phyloP scores from a whole-genome alignment of 2,329 filamentous ascomycete species.

The Saccharata proteae region DNA sequence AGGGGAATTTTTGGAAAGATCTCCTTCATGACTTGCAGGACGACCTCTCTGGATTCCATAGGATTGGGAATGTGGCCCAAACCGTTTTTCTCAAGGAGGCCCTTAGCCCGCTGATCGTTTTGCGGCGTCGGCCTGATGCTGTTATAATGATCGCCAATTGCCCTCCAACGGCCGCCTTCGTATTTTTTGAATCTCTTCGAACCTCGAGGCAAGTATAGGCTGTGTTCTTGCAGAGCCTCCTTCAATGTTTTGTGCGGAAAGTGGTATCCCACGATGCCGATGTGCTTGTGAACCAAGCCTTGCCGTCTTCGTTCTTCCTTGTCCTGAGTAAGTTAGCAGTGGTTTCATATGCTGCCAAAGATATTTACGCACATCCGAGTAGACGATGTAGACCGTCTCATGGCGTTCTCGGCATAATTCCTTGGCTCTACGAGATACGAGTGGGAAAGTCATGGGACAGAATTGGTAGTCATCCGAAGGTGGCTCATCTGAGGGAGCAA shows the following conservation, averaged over 20 bases:
- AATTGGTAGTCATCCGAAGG: conserved; percentile 49
- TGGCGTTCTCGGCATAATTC: conserved; percentile 45
- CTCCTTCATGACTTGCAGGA: conserved; percentile 46
- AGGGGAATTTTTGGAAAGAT: conserved; percentile 52
- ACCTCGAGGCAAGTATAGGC: conserved; percentile 23
- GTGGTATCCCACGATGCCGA: conserved; percentile 51
- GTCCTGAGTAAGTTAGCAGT: conserved; percentile 14
- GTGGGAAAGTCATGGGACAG: conserved; percentile 47
- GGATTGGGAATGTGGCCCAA: too few relatives aligned
- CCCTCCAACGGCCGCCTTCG: too few relatives aligned
- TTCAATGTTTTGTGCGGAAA: conserved; percentile 40
- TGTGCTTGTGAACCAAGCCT: conserved; percentile 47
- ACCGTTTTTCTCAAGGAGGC: too few relatives aligned
- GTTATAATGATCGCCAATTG: not conserved
- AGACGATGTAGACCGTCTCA: conserved; percentile 45
- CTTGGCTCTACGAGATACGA: conserved; percentile 45
- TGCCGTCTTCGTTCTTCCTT: conserved; percentile 38
- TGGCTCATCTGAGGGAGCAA: conserved; percentile 33
- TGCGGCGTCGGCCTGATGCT: conserved; percentile 2
- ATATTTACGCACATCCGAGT: conserved; percentile 34
- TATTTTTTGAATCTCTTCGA: conserved; percentile 20
- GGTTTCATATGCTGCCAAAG: conserved; percentile 9
- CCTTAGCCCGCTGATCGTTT: conserved; percentile 1
- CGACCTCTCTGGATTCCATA: conserved; percentile 46
- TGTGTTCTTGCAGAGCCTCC: conserved; percentile 13